A percentile compares a stretch with the other conserved stretches of the same genome.
Evolutionary conservation across 2,329 filamentous ascomycete genomes (phyloP).

Genomic region (Metarhizium anisopliae): DNA sequence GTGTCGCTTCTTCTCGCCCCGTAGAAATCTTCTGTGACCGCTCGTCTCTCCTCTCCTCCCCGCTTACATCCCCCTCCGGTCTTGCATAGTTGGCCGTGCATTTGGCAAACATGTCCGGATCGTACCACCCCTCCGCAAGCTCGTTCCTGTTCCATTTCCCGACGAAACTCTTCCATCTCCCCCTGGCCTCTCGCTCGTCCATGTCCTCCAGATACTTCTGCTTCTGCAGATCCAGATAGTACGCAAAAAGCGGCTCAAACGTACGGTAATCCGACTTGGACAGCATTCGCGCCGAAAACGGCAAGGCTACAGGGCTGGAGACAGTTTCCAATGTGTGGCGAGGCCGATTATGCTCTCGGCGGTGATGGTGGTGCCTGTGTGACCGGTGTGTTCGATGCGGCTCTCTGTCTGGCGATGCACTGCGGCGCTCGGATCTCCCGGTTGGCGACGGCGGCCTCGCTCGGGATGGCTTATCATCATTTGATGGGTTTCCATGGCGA

Average conservation of each 20-base stretch:
- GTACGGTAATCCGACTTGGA: conserved; percentile 57
- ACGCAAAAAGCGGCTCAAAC: conserved; percentile 66
- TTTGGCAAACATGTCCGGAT: conserved; percentile 56
- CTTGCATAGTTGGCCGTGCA: conserved; percentile 20
- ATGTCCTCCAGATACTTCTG: conserved; percentile 59
- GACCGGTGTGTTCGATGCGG: conserved; percentile 16
- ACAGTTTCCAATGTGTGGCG: neutral
- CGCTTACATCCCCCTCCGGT: conserved; percentile 2
- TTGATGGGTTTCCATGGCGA: neutral
- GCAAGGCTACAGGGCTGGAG: conserved; percentile 33
- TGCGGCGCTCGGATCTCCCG: neutral
- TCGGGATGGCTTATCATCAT: neutral
- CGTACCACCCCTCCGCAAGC: conserved; percentile 88
- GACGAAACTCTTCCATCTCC: conserved; percentile 90
- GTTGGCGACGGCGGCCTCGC: neutral
- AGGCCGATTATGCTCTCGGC: conserved; percentile 1
- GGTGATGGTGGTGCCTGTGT: conserved; percentile 11
- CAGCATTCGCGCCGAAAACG: conserved; percentile 56
- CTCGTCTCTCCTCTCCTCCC: conserved; percentile 8
- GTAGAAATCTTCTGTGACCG: conserved; percentile 1
- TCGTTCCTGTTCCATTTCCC: conserved; percentile 87
- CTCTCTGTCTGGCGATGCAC: conserved; percentile 6
- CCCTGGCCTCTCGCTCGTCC: conserved; percentile 64
- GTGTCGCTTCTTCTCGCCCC: neutral
- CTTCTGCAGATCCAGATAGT: conserved; percentile 87